phyloP scores from a whole-genome alignment of 495 filamentous ascomycete species.

The Entonaema liquescens region DNA sequence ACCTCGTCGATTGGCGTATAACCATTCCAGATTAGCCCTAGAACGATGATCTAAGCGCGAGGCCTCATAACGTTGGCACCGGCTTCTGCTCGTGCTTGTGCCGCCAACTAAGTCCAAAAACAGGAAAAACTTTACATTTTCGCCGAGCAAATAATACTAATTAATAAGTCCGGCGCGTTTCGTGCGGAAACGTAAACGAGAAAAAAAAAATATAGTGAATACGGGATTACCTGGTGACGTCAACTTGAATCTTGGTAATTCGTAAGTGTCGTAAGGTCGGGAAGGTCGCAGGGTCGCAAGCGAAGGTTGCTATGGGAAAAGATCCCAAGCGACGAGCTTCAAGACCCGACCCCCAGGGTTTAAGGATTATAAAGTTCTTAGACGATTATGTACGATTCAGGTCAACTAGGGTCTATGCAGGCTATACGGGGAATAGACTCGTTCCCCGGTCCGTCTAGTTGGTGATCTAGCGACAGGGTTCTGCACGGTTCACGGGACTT shows the following conservation, averaged over 20 bases:
- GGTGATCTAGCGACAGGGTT: constrained; percentile 39
- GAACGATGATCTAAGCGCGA: constrained; percentile 35
- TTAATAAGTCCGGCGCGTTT: not conserved
- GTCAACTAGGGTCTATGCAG: constrained; percentile 26
- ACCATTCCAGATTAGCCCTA: constrained; percentile 2
- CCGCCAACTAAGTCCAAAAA: not conserved
- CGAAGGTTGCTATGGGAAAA: not conserved
- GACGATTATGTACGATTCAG: constrained; percentile 28
- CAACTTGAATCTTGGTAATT: constrained; percentile 7
- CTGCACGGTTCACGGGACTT: constrained; percentile 14
- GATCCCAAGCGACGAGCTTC: constrained; percentile 5
- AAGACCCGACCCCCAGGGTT: not conserved
- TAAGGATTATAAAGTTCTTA: constrained; percentile 27
- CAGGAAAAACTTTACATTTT: not conserved
- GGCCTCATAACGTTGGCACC: constrained; percentile 18
- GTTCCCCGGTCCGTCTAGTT: constrained; percentile 17
- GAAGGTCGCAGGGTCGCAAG: not conserved
- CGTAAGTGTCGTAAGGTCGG: not conserved
- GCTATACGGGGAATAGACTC: constrained; percentile 18
- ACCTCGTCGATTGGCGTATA: constrained; percentile 26
- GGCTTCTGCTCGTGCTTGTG: not conserved
- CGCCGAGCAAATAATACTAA: not conserved
- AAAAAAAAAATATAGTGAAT: constrained; percentile 8
- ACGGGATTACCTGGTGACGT: constrained; percentile 28
- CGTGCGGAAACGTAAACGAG: not conserved